Conservation (phyloP, 441 rosid genomes). For the Theobroma grandiflorum region DNA sequence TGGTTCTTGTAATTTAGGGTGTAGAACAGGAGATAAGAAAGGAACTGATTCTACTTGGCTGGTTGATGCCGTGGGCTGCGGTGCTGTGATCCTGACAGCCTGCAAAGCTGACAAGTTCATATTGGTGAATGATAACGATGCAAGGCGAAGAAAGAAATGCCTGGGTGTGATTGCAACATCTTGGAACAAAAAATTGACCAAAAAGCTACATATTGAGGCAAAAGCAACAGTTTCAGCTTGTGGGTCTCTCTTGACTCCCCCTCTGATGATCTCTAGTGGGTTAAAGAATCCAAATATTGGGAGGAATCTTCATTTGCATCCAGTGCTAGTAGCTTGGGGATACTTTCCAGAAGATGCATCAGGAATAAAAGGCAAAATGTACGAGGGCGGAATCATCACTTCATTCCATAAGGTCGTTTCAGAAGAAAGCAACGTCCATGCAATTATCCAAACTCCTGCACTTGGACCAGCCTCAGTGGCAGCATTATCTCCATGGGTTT, state of each 20-base stretch:
- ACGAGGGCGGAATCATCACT: constrained; percentile 76
- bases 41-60: constrained; percentile 83
- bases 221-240: constrained; percentile 74
- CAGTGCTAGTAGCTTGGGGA: constrained; percentile 73
- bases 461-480: constrained; percentile 70
- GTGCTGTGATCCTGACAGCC: constrained; percentile 71
- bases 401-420: constrained; percentile 49
- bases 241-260: constrained; percentile 76
- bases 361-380: constrained; percentile 48
- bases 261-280: constrained; percentile 69
- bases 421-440: constrained; percentile 43
- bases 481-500: constrained; percentile 65
- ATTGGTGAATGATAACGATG: constrained; percentile 37
- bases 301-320: constrained; percentile 78
- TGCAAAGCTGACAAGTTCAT: constrained; percentile 72
- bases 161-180: constrained; percentile 63
- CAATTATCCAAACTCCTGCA: constrained; percentile 66
- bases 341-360: constrained; percentile 64
- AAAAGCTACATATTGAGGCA: constrained; percentile 68
- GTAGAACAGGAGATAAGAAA: constrained; percentile 75
- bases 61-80: constrained; percentile 70
- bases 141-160: constrained; percentile 53
- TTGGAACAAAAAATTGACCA: constrained; percentile 41
- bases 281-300: constrained; percentile 73
- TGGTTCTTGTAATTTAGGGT: constrained; percentile 81